Evolutionary conservation across 371 early-diverging fungal species (phyloP).

Genomic region (Chytridium lagenaria): DNA sequence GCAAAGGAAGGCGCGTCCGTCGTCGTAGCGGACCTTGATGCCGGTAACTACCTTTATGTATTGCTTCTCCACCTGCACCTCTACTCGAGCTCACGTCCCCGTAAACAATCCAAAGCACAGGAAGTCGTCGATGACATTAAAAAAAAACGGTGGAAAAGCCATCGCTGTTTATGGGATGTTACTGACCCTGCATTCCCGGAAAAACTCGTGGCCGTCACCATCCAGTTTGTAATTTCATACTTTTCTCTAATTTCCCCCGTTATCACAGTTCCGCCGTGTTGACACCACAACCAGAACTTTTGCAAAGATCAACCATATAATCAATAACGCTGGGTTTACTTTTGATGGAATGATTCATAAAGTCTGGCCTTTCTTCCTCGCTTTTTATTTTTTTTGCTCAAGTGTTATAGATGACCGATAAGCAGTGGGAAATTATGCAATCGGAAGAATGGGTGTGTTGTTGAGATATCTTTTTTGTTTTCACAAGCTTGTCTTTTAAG

Average conservation of each 20-base stretch:
- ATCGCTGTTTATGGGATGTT: constrained; percentile 72
- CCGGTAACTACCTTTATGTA: background rate
- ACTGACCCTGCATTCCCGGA: constrained; percentile 59
- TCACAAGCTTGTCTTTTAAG: background rate
- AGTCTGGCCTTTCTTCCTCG: background rate
- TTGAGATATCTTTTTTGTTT: background rate
- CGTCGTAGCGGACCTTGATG: constrained; percentile 74
- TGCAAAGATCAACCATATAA: constrained; percentile 73
- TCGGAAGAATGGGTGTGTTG: constrained; percentile 62
- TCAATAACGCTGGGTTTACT: constrained; percentile 77
- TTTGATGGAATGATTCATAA: constrained; percentile 73
- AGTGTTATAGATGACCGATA: constrained; percentile 60
- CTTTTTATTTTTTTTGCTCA: background rate
- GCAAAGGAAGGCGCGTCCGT: constrained; percentile 65
- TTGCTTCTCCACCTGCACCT: too few relatives aligned
- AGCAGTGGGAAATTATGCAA: constrained; percentile 72
- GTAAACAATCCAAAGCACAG: too few relatives aligned
- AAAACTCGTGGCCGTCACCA: constrained; percentile 61
- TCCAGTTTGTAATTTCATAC: constrained; percentile 50
- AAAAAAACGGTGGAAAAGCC: constrained; percentile 82
- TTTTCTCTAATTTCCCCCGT: background rate
- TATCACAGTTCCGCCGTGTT: too few relatives aligned
- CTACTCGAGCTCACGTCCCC: too few relatives aligned
- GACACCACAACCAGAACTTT: constrained; percentile 50
- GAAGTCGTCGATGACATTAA: constrained; percentile 87